A percentile compares a stretch with the other conserved stretches of the same genome.
phyloP scores from a whole-genome alignment of 129 eudicot genomes.

The Erigeron canadensis region DNA sequence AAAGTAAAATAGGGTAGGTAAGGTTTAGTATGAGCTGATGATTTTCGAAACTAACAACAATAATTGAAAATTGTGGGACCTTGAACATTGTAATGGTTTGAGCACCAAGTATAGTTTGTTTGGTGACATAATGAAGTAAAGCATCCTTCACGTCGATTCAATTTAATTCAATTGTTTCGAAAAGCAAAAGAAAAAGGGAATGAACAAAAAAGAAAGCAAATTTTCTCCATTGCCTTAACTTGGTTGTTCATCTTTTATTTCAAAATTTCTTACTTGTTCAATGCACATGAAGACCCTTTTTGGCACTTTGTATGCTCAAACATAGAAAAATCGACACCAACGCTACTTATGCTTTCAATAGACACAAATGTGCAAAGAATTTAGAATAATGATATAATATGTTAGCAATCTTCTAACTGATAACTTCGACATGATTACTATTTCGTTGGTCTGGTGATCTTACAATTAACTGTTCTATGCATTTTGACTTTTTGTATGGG shows the following conservation, averaged over 20 bases:
- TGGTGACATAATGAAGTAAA: constrained; percentile 38
- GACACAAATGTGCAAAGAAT: background rate
- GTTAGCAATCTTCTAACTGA: background rate
- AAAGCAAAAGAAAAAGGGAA: constrained; percentile 31
- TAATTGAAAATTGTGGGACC: constrained; percentile 30
- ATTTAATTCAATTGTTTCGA: constrained; percentile 26
- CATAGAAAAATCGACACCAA: background rate
- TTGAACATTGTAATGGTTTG: constrained; percentile 16
- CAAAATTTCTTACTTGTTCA: background rate
- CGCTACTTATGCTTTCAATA: no score
- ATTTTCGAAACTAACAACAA: constrained; percentile 3
- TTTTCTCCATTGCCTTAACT: constrained; percentile 34
- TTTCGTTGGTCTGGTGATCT: no score
- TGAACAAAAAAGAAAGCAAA: constrained; percentile 30
- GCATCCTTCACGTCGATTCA: constrained; percentile 25
- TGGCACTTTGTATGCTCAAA: background rate
- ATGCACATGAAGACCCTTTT: constrained; percentile 6
- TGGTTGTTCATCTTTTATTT: constrained; percentile 35
- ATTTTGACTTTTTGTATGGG: no score
- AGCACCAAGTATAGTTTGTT: constrained; percentile 23
- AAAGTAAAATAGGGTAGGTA: background rate
- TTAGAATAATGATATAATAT: no score
- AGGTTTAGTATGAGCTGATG: background rate
- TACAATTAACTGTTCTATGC: no score
- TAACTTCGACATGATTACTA: no score